Evolutionary conservation across 176 grass and related monocot genomes (phyloP).

Genomic region (Triticum turgidum): DNA sequence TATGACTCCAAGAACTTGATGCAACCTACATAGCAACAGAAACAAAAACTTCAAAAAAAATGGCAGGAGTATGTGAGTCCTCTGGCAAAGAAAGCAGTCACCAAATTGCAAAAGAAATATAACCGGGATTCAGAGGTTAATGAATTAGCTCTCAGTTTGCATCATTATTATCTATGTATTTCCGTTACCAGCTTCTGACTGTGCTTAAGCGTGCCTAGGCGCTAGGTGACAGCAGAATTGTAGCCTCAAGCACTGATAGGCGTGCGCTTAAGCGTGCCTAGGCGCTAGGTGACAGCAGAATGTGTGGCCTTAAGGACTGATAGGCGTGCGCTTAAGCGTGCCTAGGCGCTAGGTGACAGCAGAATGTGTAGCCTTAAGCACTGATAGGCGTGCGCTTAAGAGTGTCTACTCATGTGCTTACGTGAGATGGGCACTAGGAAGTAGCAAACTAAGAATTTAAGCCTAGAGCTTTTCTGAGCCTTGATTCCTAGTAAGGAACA

Average conservation of each 20-base stretch:
- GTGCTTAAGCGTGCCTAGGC: neutral
- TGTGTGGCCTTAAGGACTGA: neutral
- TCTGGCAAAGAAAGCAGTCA: neutral
- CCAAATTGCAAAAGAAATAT: neutral
- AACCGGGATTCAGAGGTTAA: neutral
- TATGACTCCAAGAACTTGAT: slow-evolving; percentile 97
- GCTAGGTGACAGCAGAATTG: neutral
- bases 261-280: neutral
- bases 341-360: neutral
- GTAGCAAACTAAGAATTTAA: neutral
- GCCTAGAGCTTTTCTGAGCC: neutral
- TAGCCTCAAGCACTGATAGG: neutral
- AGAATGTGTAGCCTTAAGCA: neutral
- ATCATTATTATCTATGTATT: neutral
- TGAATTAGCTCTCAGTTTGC: neutral
- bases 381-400: neutral
- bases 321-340: neutral
- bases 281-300: neutral
- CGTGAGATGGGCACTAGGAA: neutral
- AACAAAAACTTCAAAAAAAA: slow-evolving; percentile 1
- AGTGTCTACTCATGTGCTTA: neutral
- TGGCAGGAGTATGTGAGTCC: neutral
- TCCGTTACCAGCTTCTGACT: neutral
- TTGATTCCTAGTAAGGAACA: slow-evolving; percentile 12
- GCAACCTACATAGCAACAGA: slow-evolving; percentile 55